Evolutionary conservation across 1,139 yeast genomes (phyloP), one percentile per base, ranked within the genome.

Genomic region (Zygosaccharomyces sapae): DNA sequence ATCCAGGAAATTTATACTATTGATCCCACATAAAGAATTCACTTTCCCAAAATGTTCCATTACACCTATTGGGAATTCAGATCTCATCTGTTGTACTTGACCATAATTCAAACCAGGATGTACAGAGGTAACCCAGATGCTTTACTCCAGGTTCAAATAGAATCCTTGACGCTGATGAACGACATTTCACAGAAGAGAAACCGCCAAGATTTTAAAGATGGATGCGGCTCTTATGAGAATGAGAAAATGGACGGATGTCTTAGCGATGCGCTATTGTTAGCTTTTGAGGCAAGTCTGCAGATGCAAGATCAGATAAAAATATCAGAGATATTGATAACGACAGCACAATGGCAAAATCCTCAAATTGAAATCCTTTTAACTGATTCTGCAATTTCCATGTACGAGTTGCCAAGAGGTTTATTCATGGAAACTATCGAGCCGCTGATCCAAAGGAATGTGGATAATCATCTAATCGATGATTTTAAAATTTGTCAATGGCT

Each of bases 31-130:
- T 10, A 22, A 52, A 4, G 57, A 57, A 2, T 49, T 58, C 34
- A 44, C 55, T 1, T 47, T 54, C 25, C 54, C 0, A 51, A 52
- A 35, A 49, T 33, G 47, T 49, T 44, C 16, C 52, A 61, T 44
- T 59, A 51, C 34, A 35, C 38, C 12, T 53, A 51, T 40, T 59
- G 64, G 65, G 44, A 41, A n/a, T 44, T 43, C 33, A 49, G 53
- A 42, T 49, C 54, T 10, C 16, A 30, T 1, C 22, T 51, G 2
- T 22, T 57, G 19, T 41, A 43, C 8, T 22, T 46, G 4, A 13
- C 41, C 2, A 36, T 50, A 3, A 8, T 33, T 13, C 44, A 43
- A 9, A 34, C 29, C 10, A 12, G 12, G 6, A 34, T 39, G 7
- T 39, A 10, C 12, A 30, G 34, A 12, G 27, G 19, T 2, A 35